phyloP scores from a whole-genome alignment of 768 basidiomycete genomes.

The Lactarius quietus region DNA sequence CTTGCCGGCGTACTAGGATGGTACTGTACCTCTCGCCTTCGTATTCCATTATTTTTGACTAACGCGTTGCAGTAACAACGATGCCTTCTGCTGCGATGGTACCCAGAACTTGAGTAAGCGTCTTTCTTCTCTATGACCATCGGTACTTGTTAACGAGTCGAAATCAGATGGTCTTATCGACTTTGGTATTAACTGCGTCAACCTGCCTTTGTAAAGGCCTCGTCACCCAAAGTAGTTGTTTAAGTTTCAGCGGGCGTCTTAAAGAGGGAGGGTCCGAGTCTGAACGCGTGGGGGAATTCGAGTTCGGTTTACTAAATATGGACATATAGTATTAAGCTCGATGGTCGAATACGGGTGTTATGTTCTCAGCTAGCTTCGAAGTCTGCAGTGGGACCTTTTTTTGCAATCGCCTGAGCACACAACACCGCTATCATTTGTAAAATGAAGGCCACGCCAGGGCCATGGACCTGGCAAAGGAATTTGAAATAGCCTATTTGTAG shows the following conservation, averaged over 20 bases:
- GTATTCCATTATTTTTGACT: neutral
- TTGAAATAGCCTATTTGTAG: no score
- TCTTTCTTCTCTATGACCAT: neutral
- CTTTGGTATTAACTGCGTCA: neutral
- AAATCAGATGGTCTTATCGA: neutral
- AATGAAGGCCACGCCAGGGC: neutral
- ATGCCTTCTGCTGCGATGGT: neutral
- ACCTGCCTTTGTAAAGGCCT: neutral
- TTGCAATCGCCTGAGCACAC: neutral
- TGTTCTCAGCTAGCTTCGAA: no score
- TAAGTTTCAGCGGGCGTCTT: no score
- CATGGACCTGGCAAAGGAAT: no score
- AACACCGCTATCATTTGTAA: neutral
- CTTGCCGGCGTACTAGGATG: neutral
- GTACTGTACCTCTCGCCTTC: neutral
- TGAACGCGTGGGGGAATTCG: no score
- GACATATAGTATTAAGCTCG: no score
- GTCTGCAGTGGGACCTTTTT: no score
- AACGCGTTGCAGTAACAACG: neutral
- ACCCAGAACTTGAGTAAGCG: neutral
- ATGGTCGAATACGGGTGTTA: no score
- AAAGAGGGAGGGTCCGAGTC: no score
- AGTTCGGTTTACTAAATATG: no score
- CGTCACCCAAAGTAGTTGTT: no score
- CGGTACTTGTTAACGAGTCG: neutral